phyloP scores from a whole-genome alignment of 805 yeast genomes.

The Saccharomycopsis malanga region DNA sequence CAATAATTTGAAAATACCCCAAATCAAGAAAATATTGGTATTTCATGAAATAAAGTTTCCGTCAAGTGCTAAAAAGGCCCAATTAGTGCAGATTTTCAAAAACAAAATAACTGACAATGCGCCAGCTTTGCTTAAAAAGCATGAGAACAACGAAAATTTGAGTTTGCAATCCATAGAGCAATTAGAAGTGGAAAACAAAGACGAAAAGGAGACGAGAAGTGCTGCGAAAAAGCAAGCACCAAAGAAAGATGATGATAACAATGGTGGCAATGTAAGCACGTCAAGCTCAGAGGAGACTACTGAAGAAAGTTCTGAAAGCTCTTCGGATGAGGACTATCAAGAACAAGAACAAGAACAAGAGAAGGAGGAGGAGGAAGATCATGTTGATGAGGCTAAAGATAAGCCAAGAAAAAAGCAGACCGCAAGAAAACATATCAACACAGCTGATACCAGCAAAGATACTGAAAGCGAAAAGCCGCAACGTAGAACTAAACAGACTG shows the following conservation, averaged over 20 bases:
- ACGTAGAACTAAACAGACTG: background rate
- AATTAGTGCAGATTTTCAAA: constrained; percentile 55
- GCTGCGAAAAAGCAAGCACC: background rate
- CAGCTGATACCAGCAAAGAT: background rate
- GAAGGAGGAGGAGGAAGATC: constrained; percentile 1
- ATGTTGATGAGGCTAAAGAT: background rate
- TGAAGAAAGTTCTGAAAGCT: background rate
- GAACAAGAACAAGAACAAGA: background rate
- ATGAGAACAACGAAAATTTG: background rate
- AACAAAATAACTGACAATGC: constrained; percentile 45
- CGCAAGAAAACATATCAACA: background rate
- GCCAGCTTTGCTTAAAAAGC: constrained; percentile 29
- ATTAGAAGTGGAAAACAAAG: background rate
- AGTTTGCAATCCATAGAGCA: background rate
- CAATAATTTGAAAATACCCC: constrained; percentile 53
- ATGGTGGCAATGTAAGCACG: background rate
- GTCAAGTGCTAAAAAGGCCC: constrained; percentile 60
- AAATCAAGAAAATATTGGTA: constrained; percentile 57
- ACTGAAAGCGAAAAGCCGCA: background rate
- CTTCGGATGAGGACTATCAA: background rate
- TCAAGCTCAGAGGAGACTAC: background rate
- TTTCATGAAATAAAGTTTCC: constrained; percentile 58
- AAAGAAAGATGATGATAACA: background rate
- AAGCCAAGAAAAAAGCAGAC: background rate
- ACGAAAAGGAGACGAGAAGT: background rate